Evolutionary conservation across 345 rosid genomes (phyloP).

Genomic region (Eucalyptus coolabah): DNA sequence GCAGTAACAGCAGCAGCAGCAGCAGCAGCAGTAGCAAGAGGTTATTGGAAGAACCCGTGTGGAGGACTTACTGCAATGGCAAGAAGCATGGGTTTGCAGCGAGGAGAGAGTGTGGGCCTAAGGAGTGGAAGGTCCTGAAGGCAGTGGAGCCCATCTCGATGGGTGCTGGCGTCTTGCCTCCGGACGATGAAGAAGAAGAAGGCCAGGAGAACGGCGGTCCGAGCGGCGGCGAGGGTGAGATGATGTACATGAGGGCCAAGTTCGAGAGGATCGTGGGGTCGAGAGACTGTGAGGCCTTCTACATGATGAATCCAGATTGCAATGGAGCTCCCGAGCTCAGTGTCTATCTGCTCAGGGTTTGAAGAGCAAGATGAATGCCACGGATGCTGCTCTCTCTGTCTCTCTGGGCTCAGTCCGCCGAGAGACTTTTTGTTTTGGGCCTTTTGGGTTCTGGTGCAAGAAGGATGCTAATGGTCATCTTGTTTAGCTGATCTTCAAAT

Average conservation of each 20-base stretch:
- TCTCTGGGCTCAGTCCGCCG: background rate
- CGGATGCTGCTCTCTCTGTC: background rate
- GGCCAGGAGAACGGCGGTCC: background rate
- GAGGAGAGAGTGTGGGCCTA: slow-evolving; percentile 62
- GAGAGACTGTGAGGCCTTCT: slow-evolving; percentile 96
- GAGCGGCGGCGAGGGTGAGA: slow-evolving; percentile 17
- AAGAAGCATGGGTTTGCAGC: slow-evolving; percentile 79
- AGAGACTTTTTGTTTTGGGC: background rate
- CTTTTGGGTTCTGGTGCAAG: background rate
- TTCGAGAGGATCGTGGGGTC: slow-evolving; percentile 94
- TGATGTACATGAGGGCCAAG: slow-evolving; percentile 90
- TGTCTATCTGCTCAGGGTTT: slow-evolving; percentile 85
- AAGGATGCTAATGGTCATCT: slow-evolving; percentile 2
- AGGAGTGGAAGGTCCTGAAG: slow-evolving; percentile 66
- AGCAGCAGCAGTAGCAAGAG: background rate
- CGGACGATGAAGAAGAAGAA: slow-evolving; percentile 2
- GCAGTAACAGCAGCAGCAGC: background rate
- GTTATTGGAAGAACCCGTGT: slow-evolving; percentile 71
- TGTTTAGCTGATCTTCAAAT: slow-evolving; percentile 4
- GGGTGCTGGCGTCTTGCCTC: slow-evolving; percentile 97
- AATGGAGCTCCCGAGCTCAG: slow-evolving; percentile 97
- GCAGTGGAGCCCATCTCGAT: slow-evolving; percentile 91
- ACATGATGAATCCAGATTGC: slow-evolving; percentile 99
- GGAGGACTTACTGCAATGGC: slow-evolving; percentile 98
- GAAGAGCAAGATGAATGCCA: background rate